Evolutionary conservation across 495 filamentous ascomycete genomes (phyloP).

Genomic region (Hypoxylon lenormandii): DNA sequence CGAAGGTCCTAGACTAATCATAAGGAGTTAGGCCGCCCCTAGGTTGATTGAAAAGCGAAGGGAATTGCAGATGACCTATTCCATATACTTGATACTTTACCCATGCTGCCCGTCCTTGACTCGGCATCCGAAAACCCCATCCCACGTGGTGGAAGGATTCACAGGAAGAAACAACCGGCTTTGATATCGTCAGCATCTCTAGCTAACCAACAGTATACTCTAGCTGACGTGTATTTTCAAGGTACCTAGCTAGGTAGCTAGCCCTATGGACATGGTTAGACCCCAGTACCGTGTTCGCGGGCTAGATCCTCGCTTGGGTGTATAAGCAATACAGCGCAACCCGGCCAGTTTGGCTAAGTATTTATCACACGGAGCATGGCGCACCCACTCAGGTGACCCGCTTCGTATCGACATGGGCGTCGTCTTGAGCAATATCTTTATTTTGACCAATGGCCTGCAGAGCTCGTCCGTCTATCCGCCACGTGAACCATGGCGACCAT

Average conservation of each 20-base stretch:
- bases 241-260: not conserved
- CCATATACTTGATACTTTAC: not conserved
- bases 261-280: constrained; percentile 7
- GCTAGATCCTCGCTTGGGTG: constrained; percentile 19
- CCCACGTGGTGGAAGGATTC: constrained; percentile 22
- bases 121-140: not conserved
- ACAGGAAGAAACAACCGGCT: constrained; percentile 3
- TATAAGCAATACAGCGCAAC: not conserved
- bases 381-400: not conserved
- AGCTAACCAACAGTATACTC: constrained; percentile 2
- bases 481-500: not conserved
- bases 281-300: not conserved
- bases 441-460: too few relatives aligned
- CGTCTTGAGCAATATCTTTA: too few relatives aligned
- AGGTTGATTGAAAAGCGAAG: too few relatives aligned
- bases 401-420: not conserved
- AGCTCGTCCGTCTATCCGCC: too few relatives aligned
- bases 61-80: not conserved
- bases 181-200: not conserved
- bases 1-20: not conserved
- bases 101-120: not conserved
- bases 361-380: not conserved
- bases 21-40: too few relatives aligned
- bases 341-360: constrained; percentile 7
- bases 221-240: constrained; percentile 16